Evolutionary conservation across 2,329 filamentous ascomycete genomes (phyloP).

Genomic region (Rhinocladiella similis): DNA sequence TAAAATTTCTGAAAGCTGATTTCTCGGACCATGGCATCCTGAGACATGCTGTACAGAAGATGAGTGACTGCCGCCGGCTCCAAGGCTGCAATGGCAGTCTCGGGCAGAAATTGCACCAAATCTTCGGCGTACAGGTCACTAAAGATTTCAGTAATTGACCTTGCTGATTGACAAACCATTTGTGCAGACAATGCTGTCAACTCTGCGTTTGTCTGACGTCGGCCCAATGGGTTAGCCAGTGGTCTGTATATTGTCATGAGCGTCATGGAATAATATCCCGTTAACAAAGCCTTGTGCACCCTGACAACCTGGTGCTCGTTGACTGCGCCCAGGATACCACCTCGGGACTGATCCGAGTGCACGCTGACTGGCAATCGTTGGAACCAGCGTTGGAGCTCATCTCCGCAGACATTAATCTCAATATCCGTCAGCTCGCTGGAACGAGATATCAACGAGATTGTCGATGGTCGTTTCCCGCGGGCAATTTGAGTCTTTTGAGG

Average conservation of each 20-base stretch:
- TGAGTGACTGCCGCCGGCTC: constrained; percentile 18
- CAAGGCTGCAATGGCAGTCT: constrained; percentile 17
- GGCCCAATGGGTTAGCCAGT: constrained; percentile 4
- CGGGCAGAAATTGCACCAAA: constrained; percentile 11
- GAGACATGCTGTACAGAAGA: constrained; percentile 20
- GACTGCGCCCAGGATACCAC: not conserved
- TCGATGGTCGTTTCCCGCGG: not conserved
- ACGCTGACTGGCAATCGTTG: constrained; percentile 8
- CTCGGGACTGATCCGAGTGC: not conserved
- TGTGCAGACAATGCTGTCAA: constrained; percentile 1
- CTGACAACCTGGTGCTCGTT: constrained; percentile 4
- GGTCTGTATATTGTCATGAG: constrained; percentile 23
- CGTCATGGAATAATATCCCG: constrained; percentile 18
- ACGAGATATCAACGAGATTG: constrained; percentile 12
- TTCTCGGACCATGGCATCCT: constrained; percentile 6
- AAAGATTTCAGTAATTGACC: constrained; percentile 81
- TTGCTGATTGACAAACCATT: constrained; percentile 59
- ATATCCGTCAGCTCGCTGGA: not conserved
- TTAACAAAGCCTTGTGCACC: constrained; percentile 14
- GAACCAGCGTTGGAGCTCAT: constrained; percentile 20
- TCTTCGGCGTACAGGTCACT: constrained; percentile 49
- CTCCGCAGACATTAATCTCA: constrained; percentile 12
- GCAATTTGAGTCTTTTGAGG: constrained; percentile 1
- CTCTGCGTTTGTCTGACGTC: not conserved
- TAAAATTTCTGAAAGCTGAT: constrained; percentile 20